Base-by-base conservation (phyloP, 306 rosid genomes). In the Quillaja saponaria region DNA sequence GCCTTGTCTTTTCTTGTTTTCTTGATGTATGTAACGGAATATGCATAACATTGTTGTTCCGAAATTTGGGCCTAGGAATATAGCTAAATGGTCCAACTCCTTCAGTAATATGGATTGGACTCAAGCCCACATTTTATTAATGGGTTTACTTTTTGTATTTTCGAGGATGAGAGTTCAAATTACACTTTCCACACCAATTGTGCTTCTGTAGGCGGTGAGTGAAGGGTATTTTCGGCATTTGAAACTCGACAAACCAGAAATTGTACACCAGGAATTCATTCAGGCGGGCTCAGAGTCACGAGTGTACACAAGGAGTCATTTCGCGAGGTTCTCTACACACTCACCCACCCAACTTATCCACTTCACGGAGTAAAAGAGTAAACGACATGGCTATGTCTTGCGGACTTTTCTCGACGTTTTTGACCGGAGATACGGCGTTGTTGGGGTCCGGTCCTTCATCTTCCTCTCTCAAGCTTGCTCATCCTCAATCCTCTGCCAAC, bases 331-430 rank as follows among this genome's bases (percentile, higher is more conserved):
- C 13, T 6, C 2, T 54, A 25, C 63, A 35, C 50, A n/a, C 11
- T 11, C 37, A 13, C 9, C 3, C 44, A 0, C 47, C 12, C 15
- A 34, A 34, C 48, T 58, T 76, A 69, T 80, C 85, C 67, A 12
- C 41, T 47, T 58, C 14, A 34, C 75, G 5, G 34, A 13, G 62
- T 33, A 38, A 45, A 49, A 6, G 34, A 13, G 62, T 33, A 38
- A 45, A 49, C 75, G 69, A 49, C 72, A 65, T 45, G 63, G 59
- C 67, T 35, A 10, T 67, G 38, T 74, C 78, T 19, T 17, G 66
- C 3, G 75, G 78, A 13, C 75, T 85, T 58, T 34, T 82, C 77
- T 72, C 91, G 56, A 58, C 82, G 69, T 76, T 79, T 58, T 7
- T 80, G 67, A 61, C 82, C 77, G 78, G 80, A 17, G 78, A 79